Conservation (phyloP, 306 rosid species). For the Astragalus glycyphyllos region DNA sequence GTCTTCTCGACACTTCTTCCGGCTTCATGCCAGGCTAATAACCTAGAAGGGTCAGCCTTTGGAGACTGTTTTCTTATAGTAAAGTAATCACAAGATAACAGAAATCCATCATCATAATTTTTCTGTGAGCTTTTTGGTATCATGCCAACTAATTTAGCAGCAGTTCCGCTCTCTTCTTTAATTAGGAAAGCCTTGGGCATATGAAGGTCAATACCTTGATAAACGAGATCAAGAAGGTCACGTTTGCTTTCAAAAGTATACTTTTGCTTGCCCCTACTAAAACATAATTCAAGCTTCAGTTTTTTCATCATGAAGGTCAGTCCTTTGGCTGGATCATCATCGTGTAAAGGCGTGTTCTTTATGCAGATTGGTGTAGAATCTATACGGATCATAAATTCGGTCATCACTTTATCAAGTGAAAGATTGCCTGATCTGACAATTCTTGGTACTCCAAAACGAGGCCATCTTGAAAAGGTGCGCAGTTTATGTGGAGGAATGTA, state of each 20-base stretch:
- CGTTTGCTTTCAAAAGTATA: constrained; percentile 84
- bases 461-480: constrained; percentile 83
- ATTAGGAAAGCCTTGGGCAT: constrained; percentile 65
- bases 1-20: constrained; percentile 80
- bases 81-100: constrained; percentile 87
- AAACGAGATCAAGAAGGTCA: constrained; percentile 75
- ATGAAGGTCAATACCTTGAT: constrained; percentile 86
- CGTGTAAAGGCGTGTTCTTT: constrained; percentile 78
- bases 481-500: constrained; percentile 91
- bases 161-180: constrained; percentile 60
- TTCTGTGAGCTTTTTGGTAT: constrained; percentile 69
- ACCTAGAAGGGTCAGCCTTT: constrained; percentile 78
- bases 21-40: constrained; percentile 94
- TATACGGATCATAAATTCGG: constrained; percentile 87
- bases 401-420: constrained; percentile 90
- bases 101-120: constrained; percentile 78
- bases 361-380: constrained; percentile 79
- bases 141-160: constrained; percentile 71
- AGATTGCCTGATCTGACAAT: constrained; percentile 84
- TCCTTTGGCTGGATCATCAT: constrained; percentile 94
- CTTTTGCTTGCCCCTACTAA: constrained; percentile 79
- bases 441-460: constrained; percentile 91
- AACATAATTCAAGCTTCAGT: constrained; percentile 69
- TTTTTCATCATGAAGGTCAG: constrained; percentile 74
- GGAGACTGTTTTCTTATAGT: constrained; percentile 89